Evolutionary conservation across 1,284 basidiomycete genomes (phyloP).

Genomic region (Fomitiporia mediterranea): DNA sequence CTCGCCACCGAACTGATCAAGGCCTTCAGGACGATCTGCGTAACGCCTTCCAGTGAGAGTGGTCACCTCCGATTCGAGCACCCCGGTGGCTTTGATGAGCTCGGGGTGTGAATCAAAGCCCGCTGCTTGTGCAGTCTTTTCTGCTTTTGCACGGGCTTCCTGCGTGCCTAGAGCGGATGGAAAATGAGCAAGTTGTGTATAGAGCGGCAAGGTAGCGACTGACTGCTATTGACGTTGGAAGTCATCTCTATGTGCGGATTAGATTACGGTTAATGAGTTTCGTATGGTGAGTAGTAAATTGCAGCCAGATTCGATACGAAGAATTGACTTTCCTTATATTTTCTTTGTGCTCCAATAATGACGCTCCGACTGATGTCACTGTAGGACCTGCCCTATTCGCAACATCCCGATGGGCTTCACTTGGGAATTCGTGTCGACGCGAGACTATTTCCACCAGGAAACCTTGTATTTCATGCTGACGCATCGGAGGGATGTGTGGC

Average conservation of each 20-base stretch:
- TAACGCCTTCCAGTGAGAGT: slow-evolving; percentile 7
- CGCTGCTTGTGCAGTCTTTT: background rate
- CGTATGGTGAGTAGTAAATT: background rate
- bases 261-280: too few species aligned
- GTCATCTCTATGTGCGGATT: too few species aligned
- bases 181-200: too few species aligned
- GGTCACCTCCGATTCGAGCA: slow-evolving; percentile 2
- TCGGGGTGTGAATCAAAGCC: background rate
- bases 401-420: too few species aligned
- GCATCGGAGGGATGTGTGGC: too few species aligned
- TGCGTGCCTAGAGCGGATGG: background rate
- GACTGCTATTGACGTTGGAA: too few species aligned
- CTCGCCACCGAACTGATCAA: slow-evolving; percentile 19
- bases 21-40: slow-evolving; percentile 14
- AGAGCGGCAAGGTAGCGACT: too few species aligned
- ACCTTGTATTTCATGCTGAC: too few species aligned
- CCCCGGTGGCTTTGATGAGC: slow-evolving; percentile 3
- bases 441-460: too few species aligned
- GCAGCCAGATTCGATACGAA: background rate
- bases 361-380: background rate
- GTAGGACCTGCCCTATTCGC: too few species aligned
- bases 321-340: background rate
- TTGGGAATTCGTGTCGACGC: too few species aligned
- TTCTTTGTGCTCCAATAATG: background rate
- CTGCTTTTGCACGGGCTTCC: background rate